These are phyloP conservation scores for Apophysomyces sp. DNA, from an alignment of 371 early-diverging fungal species.

Conservation along the genomic window DNA sequence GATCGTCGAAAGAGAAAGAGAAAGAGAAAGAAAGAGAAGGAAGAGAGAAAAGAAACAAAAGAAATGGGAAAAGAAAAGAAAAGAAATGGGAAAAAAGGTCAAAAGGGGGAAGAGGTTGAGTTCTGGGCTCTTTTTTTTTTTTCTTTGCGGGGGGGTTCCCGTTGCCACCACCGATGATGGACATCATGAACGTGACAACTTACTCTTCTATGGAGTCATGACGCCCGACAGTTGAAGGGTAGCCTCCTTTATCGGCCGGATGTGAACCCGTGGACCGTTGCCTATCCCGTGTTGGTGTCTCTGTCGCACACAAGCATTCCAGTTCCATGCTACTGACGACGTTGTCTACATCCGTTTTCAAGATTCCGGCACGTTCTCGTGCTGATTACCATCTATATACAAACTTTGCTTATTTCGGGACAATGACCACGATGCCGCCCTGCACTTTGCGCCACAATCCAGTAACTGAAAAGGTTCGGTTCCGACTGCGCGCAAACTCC, in stretches of 20 bases:
- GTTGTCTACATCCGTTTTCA: slow-evolving; percentile 3
- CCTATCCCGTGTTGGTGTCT: slow-evolving; percentile 3
- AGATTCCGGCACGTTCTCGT: slow-evolving; percentile 4
- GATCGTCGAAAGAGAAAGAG: neutral
- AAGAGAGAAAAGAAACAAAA: neutral
- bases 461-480: slow-evolving; percentile 1
- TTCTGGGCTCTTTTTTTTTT: neutral
- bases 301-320: neutral
- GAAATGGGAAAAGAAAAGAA: slow-evolving; percentile 3
- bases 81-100: neutral
- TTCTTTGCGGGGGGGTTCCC: neutral
- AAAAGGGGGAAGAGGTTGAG: slow-evolving; percentile 6
- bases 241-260: slow-evolving; percentile 8
- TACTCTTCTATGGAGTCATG: slow-evolving; percentile 3
- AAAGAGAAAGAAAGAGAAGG: neutral
- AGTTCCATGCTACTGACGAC: neutral
- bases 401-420: slow-evolving; percentile 1
- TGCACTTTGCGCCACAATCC: slow-evolving; percentile 3
- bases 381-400: slow-evolving; percentile 1
- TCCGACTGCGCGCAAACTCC: neutral
- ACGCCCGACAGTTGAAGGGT: slow-evolving; percentile 6
- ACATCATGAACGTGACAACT: neutral
- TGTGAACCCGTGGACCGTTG: slow-evolving; percentile 2
- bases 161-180: slow-evolving; percentile 5
- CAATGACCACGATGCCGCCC: slow-evolving; percentile 4